Evolutionary conservation across 139 green algal genomes (phyloP), one percentile per base, ranked within the genome.

Genomic region (Zygnema circumcarinatum): DNA sequence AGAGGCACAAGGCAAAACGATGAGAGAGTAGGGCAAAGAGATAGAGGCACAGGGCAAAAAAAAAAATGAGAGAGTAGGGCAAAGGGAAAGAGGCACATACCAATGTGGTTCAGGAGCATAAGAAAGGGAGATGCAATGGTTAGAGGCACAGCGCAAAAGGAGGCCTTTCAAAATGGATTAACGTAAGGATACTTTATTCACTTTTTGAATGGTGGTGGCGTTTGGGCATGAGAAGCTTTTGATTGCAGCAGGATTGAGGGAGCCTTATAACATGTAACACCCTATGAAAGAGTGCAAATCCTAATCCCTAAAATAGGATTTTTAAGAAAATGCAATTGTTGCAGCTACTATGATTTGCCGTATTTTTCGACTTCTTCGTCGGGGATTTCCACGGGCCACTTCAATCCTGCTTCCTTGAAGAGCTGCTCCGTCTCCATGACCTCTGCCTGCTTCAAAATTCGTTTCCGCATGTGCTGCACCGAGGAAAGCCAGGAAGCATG

Each of bases 371-470:
- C 81, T n/a, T 87, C 74, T 53, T 86, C 39, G 0, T 88, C 73
- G 0, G 83, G 74, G 16, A 88, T 88, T 1, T 53, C 38, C 25
- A 85, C 74, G 38, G 83, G 83, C 83, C 83, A 88, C 25, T 87
- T 38, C 25, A 88, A 76, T 25, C 73, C 73, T 33, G 74, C 83
- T n/a, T 88, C 83, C 2, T 76, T 76, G 74, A 88, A 88, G 29
- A 88, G 31, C 74, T 88, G 74, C 25, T 88, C 83, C 33, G 83
- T 88, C 74, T 88, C 83, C 83, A 88, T 88, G 38, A 88, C 31
- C 83, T 88, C 83, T 7, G 83, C 74, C 1, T 88, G 40, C 2
- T 87, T 2, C 40, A 88, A 1, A 29, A 88, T 88, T 0, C 35
- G 36, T 32, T 79, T 72, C 25, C 83, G 35, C 75, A 88, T 87